phyloP scores from a whole-genome alignment of 139 green algal genomes.

The Chlorella vulgaris region DNA sequence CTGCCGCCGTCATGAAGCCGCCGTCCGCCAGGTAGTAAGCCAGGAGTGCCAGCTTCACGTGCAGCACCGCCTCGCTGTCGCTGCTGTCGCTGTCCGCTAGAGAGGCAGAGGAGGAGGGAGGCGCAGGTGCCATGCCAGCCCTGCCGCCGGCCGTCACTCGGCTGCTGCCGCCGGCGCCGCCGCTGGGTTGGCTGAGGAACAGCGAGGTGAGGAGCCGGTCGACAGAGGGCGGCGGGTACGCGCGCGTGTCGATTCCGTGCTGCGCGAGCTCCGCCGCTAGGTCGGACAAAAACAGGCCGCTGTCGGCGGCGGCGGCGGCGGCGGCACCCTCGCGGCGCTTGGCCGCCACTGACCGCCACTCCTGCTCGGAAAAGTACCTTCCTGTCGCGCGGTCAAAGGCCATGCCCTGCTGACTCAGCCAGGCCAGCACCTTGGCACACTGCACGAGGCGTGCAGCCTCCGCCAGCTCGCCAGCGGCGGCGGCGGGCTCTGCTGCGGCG shows the following conservation, averaged over 20 bases:
- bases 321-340: conserved; percentile 7
- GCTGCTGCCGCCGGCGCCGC: background rate
- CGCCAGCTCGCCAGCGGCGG: conserved; percentile 28
- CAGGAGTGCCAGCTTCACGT: conserved; percentile 58
- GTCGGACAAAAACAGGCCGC: conserved; percentile 51
- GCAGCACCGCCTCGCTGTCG: background rate
- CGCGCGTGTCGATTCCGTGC: background rate
- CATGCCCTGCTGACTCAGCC: conserved; percentile 19
- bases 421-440: conserved; percentile 50
- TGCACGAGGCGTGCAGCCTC: conserved; percentile 47
- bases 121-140: background rate
- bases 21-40: conserved; percentile 60
- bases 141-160: background rate
- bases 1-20: conserved; percentile 7
- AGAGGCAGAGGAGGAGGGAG: background rate
- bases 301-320: background rate
- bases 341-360: conserved; percentile 53
- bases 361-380: conserved; percentile 47
- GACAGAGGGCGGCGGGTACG: conserved; percentile 16
- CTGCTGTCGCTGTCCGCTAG: background rate
- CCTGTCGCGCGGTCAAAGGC: conserved; percentile 29
- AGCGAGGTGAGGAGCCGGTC: conserved; percentile 4
- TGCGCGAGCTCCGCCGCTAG: conserved; percentile 40
- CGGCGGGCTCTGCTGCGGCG: no score
- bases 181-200: conserved; percentile 16